phyloP scores from a whole-genome alignment of 1,284 basidiomycete species.

The Vanrija humicola region DNA sequence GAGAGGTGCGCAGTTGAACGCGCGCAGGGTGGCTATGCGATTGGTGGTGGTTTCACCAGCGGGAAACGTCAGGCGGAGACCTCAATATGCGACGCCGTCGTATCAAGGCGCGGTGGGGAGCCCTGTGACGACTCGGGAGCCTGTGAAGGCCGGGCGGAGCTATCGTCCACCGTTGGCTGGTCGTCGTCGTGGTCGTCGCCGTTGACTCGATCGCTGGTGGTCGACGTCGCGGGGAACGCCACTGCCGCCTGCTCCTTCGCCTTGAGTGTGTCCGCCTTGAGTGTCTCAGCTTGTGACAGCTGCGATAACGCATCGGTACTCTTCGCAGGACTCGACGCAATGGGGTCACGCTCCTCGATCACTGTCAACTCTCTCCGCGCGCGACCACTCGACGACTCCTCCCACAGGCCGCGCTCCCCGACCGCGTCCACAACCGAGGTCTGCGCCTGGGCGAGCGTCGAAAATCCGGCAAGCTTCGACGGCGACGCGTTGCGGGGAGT shows the following conservation, averaged over 20 bases:
- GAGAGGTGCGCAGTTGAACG: background rate
- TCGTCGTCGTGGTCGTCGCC: constrained; percentile 1
- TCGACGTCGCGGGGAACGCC: background rate
- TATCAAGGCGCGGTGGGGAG: background rate
- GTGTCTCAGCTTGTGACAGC: background rate
- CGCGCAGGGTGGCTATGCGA: background rate
- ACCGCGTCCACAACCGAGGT: constrained; percentile 24
- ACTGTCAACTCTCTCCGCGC: constrained; percentile 44
- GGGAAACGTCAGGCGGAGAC: background rate
- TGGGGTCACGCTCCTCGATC: constrained; percentile 39
- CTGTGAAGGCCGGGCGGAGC: background rate
- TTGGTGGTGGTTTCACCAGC: background rate
- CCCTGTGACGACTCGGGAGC: background rate
- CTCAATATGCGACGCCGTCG: background rate
- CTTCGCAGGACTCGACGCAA: background rate
- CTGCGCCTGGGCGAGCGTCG: constrained; percentile 1
- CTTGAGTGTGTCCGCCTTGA: background rate
- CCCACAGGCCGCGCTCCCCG: constrained; percentile 26
- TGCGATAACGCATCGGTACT: background rate
- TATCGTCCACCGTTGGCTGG: constrained; percentile 5
- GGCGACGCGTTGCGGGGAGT: constrained; percentile 18
- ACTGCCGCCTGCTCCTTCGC: background rate
- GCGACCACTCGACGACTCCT: constrained; percentile 18
- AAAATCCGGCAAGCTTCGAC: constrained; percentile 10
- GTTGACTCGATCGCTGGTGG: background rate